A percentile compares a stretch with the other conserved stretches of the same genome.
phyloP scores from a whole-genome alignment of 2,329 filamentous ascomycete species.

The Trichoderma koningii region DNA sequence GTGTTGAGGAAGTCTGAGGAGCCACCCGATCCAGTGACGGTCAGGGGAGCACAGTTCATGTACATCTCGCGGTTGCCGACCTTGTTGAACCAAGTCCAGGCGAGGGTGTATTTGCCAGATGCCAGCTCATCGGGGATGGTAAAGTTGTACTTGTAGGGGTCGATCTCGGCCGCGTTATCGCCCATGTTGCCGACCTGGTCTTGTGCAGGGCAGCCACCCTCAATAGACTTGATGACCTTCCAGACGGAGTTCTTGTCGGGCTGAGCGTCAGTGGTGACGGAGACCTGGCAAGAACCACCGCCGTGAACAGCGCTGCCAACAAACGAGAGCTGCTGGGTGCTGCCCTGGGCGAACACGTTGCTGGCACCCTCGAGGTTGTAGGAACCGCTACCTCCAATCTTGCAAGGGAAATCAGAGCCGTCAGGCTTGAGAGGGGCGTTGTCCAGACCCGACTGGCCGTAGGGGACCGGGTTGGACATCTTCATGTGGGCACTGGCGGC shows the following conservation, averaged over 20 bases:
- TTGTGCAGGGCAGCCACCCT: conserved; percentile 78
- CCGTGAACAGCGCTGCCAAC: conserved; percentile 77
- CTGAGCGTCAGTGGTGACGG: conserved; percentile 74
- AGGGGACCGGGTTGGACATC: conserved; percentile 70
- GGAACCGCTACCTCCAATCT: conserved; percentile 51
- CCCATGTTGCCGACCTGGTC: conserved; percentile 60
- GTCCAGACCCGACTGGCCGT: conserved; percentile 43
- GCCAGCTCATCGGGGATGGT: conserved; percentile 71
- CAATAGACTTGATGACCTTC: conserved; percentile 87
- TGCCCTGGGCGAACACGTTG: conserved; percentile 59
- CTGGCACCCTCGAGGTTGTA: conserved; percentile 50
- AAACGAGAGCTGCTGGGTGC: conserved; percentile 58
- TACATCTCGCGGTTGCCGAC: conserved; percentile 94
- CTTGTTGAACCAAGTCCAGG: conserved; percentile 95
- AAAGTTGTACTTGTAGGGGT: conserved; percentile 66
- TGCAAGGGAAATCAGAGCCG: conserved; percentile 82
- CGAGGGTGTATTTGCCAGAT: conserved; percentile 75
- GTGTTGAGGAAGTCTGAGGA: conserved; percentile 55
- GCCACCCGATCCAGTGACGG: conserved; percentile 58
- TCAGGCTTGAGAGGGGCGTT: conserved; percentile 64
- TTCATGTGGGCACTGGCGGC: conserved; percentile 73
- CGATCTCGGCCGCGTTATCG: conserved; percentile 45
- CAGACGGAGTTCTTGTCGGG: conserved; percentile 69
- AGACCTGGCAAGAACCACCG: conserved; percentile 89
- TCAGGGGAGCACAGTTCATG: conserved; percentile 88